phyloP scores from a whole-genome alignment of 768 basidiomycete species.

The Tricholomella constricta region DNA sequence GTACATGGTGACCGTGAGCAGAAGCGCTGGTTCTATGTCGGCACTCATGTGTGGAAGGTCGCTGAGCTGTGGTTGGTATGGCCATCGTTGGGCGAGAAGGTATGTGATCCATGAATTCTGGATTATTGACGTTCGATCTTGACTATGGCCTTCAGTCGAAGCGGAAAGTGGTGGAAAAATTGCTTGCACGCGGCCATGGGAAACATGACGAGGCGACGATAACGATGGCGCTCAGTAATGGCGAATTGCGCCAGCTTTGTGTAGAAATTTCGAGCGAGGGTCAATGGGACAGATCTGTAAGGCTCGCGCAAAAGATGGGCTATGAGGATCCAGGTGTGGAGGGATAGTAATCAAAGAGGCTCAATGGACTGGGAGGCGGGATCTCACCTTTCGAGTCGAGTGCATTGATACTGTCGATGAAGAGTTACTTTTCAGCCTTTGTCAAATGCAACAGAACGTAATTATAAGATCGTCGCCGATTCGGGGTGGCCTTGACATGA shows the following conservation, averaged over 20 bases:
- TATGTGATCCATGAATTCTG: slow-evolving; percentile 20
- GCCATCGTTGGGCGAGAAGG: slow-evolving; percentile 38
- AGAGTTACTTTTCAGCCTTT: no score
- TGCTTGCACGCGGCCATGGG: slow-evolving; percentile 36
- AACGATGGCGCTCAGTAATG: slow-evolving; percentile 36
- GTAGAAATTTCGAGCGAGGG: slow-evolving; percentile 20
- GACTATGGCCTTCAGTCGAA: slow-evolving; percentile 24
- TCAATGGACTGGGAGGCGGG: background rate
- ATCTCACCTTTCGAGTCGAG: background rate
- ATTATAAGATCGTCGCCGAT: no score
- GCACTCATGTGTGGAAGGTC: slow-evolving; percentile 46
- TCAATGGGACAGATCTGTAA: slow-evolving; percentile 9
- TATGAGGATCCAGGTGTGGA: slow-evolving; percentile 1
- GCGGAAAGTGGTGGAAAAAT: slow-evolving; percentile 34
- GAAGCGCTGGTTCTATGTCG: slow-evolving; percentile 54
- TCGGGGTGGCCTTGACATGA: no score
- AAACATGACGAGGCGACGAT: slow-evolving; percentile 36
- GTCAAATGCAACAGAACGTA: no score
- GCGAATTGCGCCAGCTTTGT: slow-evolving; percentile 44
- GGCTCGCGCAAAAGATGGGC: slow-evolving; percentile 18
- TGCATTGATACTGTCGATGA: no score
- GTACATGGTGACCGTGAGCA: slow-evolving; percentile 19
- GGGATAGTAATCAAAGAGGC: background rate
- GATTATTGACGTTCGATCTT: slow-evolving; percentile 3
- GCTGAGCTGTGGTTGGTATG: slow-evolving; percentile 36